Evolutionary conservation across 345 rosid genomes (phyloP), one percentile per base, ranked within the genome.

Genomic region (Boechera divaricarpa): DNA sequence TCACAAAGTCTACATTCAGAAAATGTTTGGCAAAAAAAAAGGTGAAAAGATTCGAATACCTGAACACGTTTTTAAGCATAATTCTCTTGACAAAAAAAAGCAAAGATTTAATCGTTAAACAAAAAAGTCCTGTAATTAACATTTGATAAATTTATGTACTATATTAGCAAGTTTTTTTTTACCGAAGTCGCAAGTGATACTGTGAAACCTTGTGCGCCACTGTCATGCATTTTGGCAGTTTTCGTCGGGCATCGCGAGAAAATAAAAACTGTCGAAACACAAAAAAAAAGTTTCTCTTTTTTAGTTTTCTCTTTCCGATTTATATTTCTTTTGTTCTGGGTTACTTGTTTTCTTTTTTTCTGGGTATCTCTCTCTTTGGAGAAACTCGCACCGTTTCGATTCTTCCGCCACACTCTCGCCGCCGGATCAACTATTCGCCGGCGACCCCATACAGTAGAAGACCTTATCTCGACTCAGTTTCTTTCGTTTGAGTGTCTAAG

Each of bases 191-290:
- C 53, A 61, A 61, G 78, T 45, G 62, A 42, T 44, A 12, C 45
- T 63, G 56, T 53, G 59, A 67, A 52, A 53, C 69, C 47, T 52
- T 41, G 69, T 80, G 83, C 77, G 53, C 11, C 21, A 49, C 87
- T 84, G 91, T 86, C 86, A 79, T 73, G 81, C 88, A 75, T 87
- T 80, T 84, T 82, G 88, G 67, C 85, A 68, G 77, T 26, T 77
- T 75, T 70, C 81, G 58, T 80, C 77, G 73, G 70, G 67, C 73
- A 61, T 39, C 59, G 79, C 72, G n/a, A 77, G 28, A 53, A 61
- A 76, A 74, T 31, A 64, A 41, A 48, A 70, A 72, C 77, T 48
- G 72, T 51, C 63, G 56, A 59, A 66, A 69, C 28, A 10, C 8
- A 77, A 64, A 77, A 78, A 72, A 18, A 48, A 42, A 51, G 31